A percentile compares a stretch with the other conserved stretches of the same genome.
Evolutionary conservation across 2,329 filamentous ascomycete genomes (phyloP).

Genomic region (Aspergillus neotritici): DNA sequence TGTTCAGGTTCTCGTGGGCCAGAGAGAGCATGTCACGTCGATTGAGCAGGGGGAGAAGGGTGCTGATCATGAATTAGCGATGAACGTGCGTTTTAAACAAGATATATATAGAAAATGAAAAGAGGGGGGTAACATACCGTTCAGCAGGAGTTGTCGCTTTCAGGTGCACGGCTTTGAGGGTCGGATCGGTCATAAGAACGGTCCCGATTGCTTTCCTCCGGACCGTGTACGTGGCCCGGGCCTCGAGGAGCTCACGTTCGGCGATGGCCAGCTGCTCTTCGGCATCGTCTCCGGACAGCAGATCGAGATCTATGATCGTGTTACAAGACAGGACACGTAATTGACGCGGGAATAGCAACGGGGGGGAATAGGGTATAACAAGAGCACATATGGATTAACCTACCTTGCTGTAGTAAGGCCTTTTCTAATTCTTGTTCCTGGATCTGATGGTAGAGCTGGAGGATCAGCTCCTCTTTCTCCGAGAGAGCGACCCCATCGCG

Average conservation of each 20-base stretch:
- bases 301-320: constrained; percentile 27
- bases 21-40: constrained; percentile 63
- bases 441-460: constrained; percentile 66
- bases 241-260: constrained; percentile 62
- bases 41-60: constrained; percentile 61
- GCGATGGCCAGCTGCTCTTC: constrained; percentile 48
- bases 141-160: constrained; percentile 61
- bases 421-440: constrained; percentile 68
- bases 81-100: constrained; percentile 8
- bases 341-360: not conserved
- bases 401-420: constrained; percentile 54
- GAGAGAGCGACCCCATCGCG: constrained; percentile 55
- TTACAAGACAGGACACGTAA: constrained; percentile 7
- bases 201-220: constrained; percentile 64
- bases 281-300: constrained; percentile 46
- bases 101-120: constrained; percentile 2
- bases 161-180: constrained; percentile 69
- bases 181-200: constrained; percentile 66
- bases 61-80: constrained; percentile 42
- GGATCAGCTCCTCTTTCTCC: constrained; percentile 58
- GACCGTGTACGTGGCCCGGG: constrained; percentile 63
- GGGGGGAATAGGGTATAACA: not conserved
- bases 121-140: constrained; percentile 46
- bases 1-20: constrained; percentile 55
- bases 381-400: constrained; percentile 1